phyloP scores from a whole-genome alignment of 2,329 filamentous ascomycete genomes.

The Fusarium albosuccineum region DNA sequence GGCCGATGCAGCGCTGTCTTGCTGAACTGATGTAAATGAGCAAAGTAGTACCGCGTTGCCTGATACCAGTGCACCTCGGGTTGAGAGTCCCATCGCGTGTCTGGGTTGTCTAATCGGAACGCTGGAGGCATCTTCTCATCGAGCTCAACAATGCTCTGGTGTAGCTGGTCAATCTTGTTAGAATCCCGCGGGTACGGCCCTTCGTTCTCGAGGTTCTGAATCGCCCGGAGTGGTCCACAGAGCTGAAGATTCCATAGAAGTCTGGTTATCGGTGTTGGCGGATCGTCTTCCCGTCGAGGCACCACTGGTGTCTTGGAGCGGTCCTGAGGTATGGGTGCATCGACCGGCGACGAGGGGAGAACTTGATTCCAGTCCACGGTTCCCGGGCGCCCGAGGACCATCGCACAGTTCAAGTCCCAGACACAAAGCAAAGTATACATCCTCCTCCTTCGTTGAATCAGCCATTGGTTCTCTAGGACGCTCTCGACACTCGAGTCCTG shows the following conservation, averaged over 20 bases:
- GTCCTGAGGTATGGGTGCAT: conserved; percentile 63
- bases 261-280: conserved; percentile 69
- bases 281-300: conserved; percentile 62
- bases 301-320: conserved; percentile 62
- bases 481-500: conserved; percentile 60
- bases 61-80: conserved; percentile 67
- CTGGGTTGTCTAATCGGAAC: conserved; percentile 68
- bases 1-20: conserved; percentile 72
- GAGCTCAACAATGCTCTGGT: conserved; percentile 63
- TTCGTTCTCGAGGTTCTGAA: conserved; percentile 68
- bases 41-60: conserved; percentile 59
- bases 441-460: conserved; percentile 66
- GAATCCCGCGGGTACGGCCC: conserved; percentile 68
- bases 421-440: conserved; percentile 68
- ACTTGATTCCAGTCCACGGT: conserved; percentile 64
- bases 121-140: conserved; percentile 63
- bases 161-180: conserved; percentile 65
- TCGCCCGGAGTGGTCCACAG: conserved; percentile 63
- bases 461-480: conserved; percentile 69
- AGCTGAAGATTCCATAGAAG: conserved; percentile 65
- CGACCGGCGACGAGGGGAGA: conserved; percentile 65
- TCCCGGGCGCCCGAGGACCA: conserved; percentile 68
- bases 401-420: conserved; percentile 66
- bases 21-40: conserved; percentile 65
- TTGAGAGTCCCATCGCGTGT: conserved; percentile 68